These are phyloP conservation scores for Trichocladium antarcticum DNA, from an alignment of 495 filamentous ascomycete genomes.

Conservation along the genomic window DNA sequence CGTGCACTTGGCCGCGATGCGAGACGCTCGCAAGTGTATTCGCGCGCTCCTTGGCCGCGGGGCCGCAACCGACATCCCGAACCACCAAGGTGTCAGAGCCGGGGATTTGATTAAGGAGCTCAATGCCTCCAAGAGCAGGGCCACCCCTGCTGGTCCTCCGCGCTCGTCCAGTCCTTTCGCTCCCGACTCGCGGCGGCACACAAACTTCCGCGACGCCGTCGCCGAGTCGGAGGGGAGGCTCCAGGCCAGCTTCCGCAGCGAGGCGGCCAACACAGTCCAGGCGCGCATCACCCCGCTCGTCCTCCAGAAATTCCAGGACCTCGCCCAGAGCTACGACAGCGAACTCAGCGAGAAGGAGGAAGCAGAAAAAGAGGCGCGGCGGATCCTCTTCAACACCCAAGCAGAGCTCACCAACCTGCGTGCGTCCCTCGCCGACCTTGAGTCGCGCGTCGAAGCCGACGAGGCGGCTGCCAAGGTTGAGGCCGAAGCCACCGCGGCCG, in stretches of 20 bases:
- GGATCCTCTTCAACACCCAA: conserved; percentile 43
- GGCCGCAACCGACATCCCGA: conserved; percentile 67
- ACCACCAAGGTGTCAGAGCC: conserved; percentile 66
- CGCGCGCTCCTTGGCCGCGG: conserved; percentile 57
- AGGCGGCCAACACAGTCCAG: conserved; percentile 50
- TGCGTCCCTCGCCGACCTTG: conserved; percentile 39
- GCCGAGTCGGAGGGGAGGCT: conserved; percentile 25
- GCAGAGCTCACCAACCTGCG: conserved; percentile 43
- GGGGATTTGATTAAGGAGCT: conserved; percentile 57
- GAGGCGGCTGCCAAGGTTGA: conserved; percentile 33
- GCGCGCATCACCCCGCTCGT: conserved; percentile 46
- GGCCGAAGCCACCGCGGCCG: conserved; percentile 24
- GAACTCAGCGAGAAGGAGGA: conserved; percentile 50
- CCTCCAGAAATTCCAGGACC: conserved; percentile 44
- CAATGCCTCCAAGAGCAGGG: conserved; percentile 40
- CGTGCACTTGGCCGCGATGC: conserved; percentile 71
- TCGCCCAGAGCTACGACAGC: conserved; percentile 48
- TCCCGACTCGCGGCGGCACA: conserved; percentile 38
- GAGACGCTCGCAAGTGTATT: conserved; percentile 63
- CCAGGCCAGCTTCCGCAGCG: conserved; percentile 36
- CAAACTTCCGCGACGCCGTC: conserved; percentile 32
- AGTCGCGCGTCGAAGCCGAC: conserved; percentile 33
- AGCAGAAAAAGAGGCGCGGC: conserved; percentile 46
- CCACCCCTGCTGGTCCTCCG: conserved; percentile 34
- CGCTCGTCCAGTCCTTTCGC: conserved; percentile 54